phyloP scores from a whole-genome alignment of 2,329 filamentous ascomycete genomes.

The Calonectria honghensis region DNA sequence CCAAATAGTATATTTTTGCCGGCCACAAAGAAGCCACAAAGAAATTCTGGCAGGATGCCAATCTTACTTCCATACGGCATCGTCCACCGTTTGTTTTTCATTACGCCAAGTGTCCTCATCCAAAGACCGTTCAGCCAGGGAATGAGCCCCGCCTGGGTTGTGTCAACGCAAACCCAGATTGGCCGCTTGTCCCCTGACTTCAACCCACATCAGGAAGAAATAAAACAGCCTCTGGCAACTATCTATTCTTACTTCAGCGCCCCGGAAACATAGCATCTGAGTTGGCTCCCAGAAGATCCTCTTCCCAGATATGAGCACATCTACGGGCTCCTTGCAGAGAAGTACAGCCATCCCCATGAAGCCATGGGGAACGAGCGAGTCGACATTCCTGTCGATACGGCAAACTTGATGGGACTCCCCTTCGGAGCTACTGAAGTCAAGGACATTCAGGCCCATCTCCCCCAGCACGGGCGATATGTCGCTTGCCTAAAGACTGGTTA shows the following conservation, averaged over 20 bases:
- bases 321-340: not conserved
- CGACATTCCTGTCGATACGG: not conserved
- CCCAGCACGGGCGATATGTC: not conserved
- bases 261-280: conserved; percentile 15
- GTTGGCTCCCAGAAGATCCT: conserved; percentile 19
- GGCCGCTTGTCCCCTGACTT: not conserved
- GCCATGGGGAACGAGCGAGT: not conserved
- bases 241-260: not conserved
- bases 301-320: not conserved
- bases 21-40: not conserved
- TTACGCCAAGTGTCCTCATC: not conserved
- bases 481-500: not conserved
- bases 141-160: not conserved
- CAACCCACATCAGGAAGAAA: conserved; percentile 10
- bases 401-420: not conserved
- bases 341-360: conserved; percentile 11
- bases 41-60: not conserved
- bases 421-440: not conserved
- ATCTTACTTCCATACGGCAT: not conserved
- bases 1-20: not conserved
- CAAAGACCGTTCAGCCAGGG: not conserved
- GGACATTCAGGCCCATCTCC: not conserved
- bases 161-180: not conserved
- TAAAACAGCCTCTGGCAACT: not conserved
- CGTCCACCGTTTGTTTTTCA: not conserved